phyloP scores from a whole-genome alignment of 257 asterid species.

The Solanum bulbocastanum region DNA sequence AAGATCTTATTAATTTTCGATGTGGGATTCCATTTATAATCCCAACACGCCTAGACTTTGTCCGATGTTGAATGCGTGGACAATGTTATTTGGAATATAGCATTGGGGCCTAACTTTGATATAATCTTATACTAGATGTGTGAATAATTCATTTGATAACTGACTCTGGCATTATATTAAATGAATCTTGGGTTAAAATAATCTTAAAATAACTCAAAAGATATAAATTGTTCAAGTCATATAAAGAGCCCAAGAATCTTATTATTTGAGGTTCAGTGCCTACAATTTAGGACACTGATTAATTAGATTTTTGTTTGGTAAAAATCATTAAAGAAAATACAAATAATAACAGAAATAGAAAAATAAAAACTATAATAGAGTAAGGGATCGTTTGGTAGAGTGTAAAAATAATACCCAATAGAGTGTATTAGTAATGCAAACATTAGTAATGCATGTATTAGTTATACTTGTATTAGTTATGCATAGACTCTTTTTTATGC shows the following conservation, averaged over 20 bases:
- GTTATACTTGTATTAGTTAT: too few species aligned
- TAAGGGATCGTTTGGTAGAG: not conserved
- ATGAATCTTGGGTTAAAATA: not conserved
- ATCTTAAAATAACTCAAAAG: not conserved
- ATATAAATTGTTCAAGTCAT: not conserved
- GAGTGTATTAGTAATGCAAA: too few species aligned
- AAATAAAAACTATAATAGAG: not conserved
- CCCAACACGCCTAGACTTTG: not conserved
- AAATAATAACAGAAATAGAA: too few species aligned
- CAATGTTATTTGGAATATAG: not conserved
- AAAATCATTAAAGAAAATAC: too few species aligned
- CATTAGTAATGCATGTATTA: too few species aligned
- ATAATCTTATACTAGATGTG: not conserved
- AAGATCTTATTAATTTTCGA: not conserved
- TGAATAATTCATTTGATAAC: not conserved
- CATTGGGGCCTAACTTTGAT: not conserved
- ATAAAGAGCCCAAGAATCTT: not conserved
- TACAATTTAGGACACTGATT: not conserved
- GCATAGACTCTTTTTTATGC: too few species aligned
- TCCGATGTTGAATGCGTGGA: not conserved
- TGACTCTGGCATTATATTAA: not conserved
- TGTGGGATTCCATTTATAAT: not conserved
- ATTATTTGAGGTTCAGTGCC: not conserved
- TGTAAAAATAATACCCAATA: too few species aligned
- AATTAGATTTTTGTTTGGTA: too few species aligned